Base-by-base conservation (phyloP, 2,329 filamentous ascomycete genomes). In the Xylaria arbuscula region DNA sequence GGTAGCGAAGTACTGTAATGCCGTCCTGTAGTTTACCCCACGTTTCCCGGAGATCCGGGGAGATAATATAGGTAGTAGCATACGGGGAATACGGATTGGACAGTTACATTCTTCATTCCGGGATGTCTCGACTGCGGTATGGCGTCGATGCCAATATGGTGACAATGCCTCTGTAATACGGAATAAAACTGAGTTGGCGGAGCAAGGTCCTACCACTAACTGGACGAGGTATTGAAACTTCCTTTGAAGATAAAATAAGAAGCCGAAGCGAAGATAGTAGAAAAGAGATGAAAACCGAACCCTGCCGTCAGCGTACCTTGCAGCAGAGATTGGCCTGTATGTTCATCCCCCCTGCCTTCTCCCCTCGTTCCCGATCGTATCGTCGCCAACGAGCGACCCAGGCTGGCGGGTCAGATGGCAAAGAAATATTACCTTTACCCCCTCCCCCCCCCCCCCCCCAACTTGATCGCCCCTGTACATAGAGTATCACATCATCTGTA, bases 291-390 rank as follows among this genome's bases (percentile, higher is more conserved):
- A 48, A 62, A 62, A 4, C 50, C 32, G 55, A 58, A 19, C 56
- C 19, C 60, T 60, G 60, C 60, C 60, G 55, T 45, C 56, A 51
- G 50, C 42, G 66, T 68, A 68, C 66, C 66, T 68, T 68, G 66
- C 66, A 68, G 66, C 55, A 34, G 48, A 13, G 13, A 34, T 40
- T 53, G 54, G 42, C 15, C 34, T 50, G 22, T 42, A 13, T 50
- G 22, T 64, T 42, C 17, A 32, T 19, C 34, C 34, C 24, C 50
- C 51, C 56, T 55, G n/a, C n/a, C 6, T 36, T 32, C 59, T 45
- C 38, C 38, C 38, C 19, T 45, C 24, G 36, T 19, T 34, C 57
- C 51, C 47, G 40, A 19, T 57, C 42, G 40, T 47, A 50, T 56
- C 42, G 32, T 54, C 40, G 38, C 28, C 50, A 19, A 48, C 6